Percentiles rank a stretch among this genome's conserved stretches.
These are phyloP conservation scores for Metschnikowia dekortorum DNA, from an alignment of 805 yeast genomes.

Conservation along the genomic window DNA sequence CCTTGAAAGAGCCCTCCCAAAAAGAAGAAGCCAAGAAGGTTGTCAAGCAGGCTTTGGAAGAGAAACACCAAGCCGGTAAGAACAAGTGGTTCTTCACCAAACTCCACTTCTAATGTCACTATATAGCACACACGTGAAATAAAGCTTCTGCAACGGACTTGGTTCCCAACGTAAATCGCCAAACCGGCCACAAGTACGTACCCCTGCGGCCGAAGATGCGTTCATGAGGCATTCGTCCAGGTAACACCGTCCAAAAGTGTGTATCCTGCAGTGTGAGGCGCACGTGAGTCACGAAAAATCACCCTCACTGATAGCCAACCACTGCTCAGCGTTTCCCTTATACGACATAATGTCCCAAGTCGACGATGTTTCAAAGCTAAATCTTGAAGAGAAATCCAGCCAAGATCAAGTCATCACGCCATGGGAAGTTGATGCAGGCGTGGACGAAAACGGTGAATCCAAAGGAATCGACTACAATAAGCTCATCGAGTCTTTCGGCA, in stretches of 20 bases:
- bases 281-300: conserved; percentile 3
- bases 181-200: background rate
- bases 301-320: background rate
- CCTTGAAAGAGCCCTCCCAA: conserved; percentile 96
- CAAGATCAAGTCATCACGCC: conserved; percentile 63
- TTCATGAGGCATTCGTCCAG: too few relatives aligned
- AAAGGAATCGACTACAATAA: conserved; percentile 91
- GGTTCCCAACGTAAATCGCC: background rate
- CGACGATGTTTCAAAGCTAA: conserved; percentile 15
- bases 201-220: too few relatives aligned
- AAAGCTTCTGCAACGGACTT: conserved; percentile 18
- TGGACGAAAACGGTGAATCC: conserved; percentile 80
- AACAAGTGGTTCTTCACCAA: conserved; percentile 99
- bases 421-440: conserved; percentile 99
- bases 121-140: conserved; percentile 19
- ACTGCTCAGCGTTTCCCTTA: background rate
- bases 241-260: background rate
- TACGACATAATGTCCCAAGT: conserved; percentile 12
- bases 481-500: conserved; percentile 83
- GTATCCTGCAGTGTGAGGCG: background rate
- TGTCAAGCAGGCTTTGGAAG: conserved; percentile 98
- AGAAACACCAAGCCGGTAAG: conserved; percentile 99
- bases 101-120: conserved; percentile 69
- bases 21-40: conserved; percentile 98
- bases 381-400: conserved; percentile 10